Conservation (phyloP, 768 basidiomycete genomes). For the Termitomyces titanicus region DNA sequence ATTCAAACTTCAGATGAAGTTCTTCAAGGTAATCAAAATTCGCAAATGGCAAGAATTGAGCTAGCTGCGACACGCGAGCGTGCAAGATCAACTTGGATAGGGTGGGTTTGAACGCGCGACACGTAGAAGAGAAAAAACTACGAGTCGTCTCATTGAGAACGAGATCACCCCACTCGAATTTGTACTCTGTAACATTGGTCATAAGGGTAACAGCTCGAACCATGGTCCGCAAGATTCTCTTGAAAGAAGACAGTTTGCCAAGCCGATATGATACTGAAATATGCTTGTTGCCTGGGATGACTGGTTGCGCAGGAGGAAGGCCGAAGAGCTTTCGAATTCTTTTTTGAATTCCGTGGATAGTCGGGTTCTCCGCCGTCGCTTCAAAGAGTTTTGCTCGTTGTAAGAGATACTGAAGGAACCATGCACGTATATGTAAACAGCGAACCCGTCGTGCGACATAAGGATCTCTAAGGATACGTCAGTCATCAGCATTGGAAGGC, state of each 20-base stretch:
- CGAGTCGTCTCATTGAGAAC: slow-evolving; percentile 23
- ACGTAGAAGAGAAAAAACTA: slow-evolving; percentile 23
- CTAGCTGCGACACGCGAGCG: slow-evolving; percentile 28
- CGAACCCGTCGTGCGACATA: slow-evolving; percentile 28
- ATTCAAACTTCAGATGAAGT: slow-evolving; percentile 31
- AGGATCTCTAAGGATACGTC: slow-evolving; percentile 22
- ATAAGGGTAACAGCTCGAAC: slow-evolving; percentile 28
- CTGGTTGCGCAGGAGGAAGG: neutral
- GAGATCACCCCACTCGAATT: slow-evolving; percentile 36
- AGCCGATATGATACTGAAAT: neutral
- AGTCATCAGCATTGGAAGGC: neutral
- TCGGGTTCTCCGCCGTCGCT: neutral
- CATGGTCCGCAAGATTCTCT: slow-evolving; percentile 25
- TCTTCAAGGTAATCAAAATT: slow-evolving; percentile 29
- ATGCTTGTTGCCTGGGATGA: neutral
- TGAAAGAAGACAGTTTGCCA: slow-evolving; percentile 10
- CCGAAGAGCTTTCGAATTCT: neutral
- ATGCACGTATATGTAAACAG: slow-evolving; percentile 33
- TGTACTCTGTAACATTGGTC: slow-evolving; percentile 27
- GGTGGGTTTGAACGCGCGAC: slow-evolving; percentile 22
- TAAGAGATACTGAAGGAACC: slow-evolving; percentile 34
- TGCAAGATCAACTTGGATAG: slow-evolving; percentile 30
- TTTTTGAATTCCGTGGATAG: neutral
- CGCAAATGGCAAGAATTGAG: slow-evolving; percentile 22
- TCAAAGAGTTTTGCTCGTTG: slow-evolving; percentile 14